These are phyloP conservation scores for Aureobasidium sp. DNA, from an alignment of 2,329 filamentous ascomycete genomes.

Conservation along the genomic window DNA sequence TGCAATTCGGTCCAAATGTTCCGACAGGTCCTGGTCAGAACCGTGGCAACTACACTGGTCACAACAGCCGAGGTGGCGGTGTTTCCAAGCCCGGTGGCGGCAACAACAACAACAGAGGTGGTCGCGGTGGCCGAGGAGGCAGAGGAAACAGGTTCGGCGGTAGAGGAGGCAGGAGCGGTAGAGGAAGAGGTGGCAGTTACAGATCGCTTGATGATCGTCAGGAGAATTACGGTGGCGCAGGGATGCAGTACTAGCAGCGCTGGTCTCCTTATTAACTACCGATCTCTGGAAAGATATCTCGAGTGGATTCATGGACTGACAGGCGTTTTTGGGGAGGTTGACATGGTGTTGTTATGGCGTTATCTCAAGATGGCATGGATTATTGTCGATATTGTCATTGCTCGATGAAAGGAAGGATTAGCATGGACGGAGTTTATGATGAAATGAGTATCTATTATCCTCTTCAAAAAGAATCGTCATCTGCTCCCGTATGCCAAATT, in stretches of 20 bases:
- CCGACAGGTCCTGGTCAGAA: constrained; percentile 23
- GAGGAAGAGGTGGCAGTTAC: constrained; percentile 27
- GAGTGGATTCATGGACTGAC: not conserved
- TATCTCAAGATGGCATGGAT: not conserved
- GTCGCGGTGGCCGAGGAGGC: constrained; percentile 29
- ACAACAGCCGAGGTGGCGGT: constrained; percentile 30
- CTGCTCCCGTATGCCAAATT: not conserved
- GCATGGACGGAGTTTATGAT: not conserved
- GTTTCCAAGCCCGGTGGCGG: constrained; percentile 19
- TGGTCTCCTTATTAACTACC: not conserved
- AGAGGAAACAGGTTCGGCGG: constrained; percentile 38
- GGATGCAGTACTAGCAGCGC: constrained; percentile 26
- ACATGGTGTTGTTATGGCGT: not conserved
- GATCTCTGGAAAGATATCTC: not conserved
- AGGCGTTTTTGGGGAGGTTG: not conserved
- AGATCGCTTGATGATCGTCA: constrained; percentile 36
- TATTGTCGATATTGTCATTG: not conserved
- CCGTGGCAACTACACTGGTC: constrained; percentile 16
- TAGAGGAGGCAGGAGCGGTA: constrained; percentile 20
- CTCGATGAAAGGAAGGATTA: not conserved
- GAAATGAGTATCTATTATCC: not conserved
- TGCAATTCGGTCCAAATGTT: constrained; percentile 9
- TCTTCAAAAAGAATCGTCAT: not conserved
- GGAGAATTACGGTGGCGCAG: constrained; percentile 24
- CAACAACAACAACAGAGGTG: constrained; percentile 27